Evolutionary conservation across 495 filamentous ascomycete genomes (phyloP), one percentile per base, ranked within the genome.

Genomic region (Penicillium turbatum): DNA sequence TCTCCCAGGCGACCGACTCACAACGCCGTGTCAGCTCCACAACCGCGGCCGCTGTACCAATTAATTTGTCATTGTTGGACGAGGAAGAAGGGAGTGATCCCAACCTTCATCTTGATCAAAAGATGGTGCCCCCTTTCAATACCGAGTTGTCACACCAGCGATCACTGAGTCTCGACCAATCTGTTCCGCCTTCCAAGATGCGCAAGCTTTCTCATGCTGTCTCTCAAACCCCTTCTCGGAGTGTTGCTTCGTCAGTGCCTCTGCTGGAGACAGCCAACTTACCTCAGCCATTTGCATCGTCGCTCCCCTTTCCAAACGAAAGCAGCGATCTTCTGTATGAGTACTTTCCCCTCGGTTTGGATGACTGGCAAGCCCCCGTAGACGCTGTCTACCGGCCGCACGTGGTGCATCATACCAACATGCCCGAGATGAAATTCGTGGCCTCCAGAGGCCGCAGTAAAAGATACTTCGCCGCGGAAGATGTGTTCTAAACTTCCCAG

Each of bases 361-460:
- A 95, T 69, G 90, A 96, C 56, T 95, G 90, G 90, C 89, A 90
- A 76, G 86, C 87, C 3, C 90, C 90, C 4, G 90, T 95, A 10
- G 90, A 96, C 67, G 90, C 90, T 7, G 85, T 96, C 35, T 96
- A 96, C 57, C 77, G 90, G n/a, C 90, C 90, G 8, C 90, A 96
- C 67, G 88, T 93, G 7, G 90, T 95, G 2, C 90, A 96, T 69
- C 90, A 96, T 64, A 91, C 86, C 31, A 85, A 86, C 38, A 75
- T 90, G 46, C 87, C 87, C 3, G 88, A 92, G 61, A 79, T 86
- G 60, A 91, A 90, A 60, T 85, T 85, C 12, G 77, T 84, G 42
- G 82, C 83, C 54, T 78, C 81, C 4, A 78, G 82, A 62, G 86
- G 82, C 53, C 84, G 85, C 59, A 85, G 82, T 49, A 95, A 92